phyloP scores from a whole-genome alignment of 441 rosid genomes.

The Croton laevigatus region DNA sequence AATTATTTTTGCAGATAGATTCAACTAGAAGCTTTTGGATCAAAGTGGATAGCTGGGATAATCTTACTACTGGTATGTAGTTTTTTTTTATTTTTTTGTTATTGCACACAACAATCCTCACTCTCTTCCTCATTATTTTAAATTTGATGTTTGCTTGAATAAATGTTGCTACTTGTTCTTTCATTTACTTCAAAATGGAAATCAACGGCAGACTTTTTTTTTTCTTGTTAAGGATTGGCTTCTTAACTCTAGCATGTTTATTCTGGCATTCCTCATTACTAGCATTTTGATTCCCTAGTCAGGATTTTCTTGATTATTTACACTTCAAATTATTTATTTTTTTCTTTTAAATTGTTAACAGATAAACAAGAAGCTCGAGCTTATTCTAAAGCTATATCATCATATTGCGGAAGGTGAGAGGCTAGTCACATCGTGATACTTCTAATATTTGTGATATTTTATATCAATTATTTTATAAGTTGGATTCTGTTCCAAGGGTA shows the following conservation, averaged over 20 bases:
- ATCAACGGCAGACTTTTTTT: not conserved
- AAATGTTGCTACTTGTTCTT: not conserved
- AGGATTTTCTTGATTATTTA: not conserved
- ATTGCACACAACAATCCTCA: not conserved
- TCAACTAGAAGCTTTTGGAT: conserved; percentile 54
- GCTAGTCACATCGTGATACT: conserved; percentile 1
- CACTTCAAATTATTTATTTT: conserved; percentile 8
- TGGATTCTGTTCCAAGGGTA: conserved; percentile 13
- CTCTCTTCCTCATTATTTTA: not conserved
- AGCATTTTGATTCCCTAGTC: not conserved
- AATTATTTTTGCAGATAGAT: conserved; percentile 51
- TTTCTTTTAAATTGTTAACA: conserved; percentile 29
- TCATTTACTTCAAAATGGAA: not conserved
- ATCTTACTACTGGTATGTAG: conserved; percentile 44
- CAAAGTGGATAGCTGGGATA: conserved; percentile 67
- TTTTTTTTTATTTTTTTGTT: not conserved
- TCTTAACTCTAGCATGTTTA: not conserved
- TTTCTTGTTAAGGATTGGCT: not conserved
- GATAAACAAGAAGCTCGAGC: conserved; percentile 91
- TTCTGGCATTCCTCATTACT: not conserved
- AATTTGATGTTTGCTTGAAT: conserved; percentile 13
- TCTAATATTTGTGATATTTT: not conserved
- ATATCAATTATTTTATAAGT: not conserved
- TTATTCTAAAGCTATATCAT: conserved; percentile 74
- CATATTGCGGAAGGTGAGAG: conserved; percentile 91